Evolutionary conservation across 176 grass and related monocot genomes (phyloP), one percentile per base, ranked within the genome.

Genomic region (Urochloa ruziziensis): DNA sequence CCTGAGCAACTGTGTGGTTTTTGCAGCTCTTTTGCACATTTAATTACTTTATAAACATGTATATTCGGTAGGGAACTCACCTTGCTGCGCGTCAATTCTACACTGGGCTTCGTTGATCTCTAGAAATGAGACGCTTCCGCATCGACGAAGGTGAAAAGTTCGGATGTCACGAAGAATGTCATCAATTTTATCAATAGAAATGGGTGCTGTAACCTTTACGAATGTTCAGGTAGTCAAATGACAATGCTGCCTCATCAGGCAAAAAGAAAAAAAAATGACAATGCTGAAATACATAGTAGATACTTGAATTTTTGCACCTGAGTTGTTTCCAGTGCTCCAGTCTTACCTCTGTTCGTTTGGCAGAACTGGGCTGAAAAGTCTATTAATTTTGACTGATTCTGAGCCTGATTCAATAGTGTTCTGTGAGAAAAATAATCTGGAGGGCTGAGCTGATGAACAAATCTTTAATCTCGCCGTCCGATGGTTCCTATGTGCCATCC

Each of bases 211-310:
- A n/a, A 7, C 21, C 7, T 37, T 58, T 60, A 25, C 25, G 0
- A 42, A 70, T 33, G 15, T 65, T 79, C 35, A 66, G 47, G 40
- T 57, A 46, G 43, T 47, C 66, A 82, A 69, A 76, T 51, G 30
- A 37, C 32, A 36, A 58, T 19, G 39, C 47, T 81, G n/a, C n/a
- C n/a, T n/a, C n/a, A n/a, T n/a, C n/a, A n/a, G n/a, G n/a, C n/a
- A n/a, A n/a, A n/a, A n/a, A n/a, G n/a, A n/a, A n/a, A n/a, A n/a
- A n/a, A n/a, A 75, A 75, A 82, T 59, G 36, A 48, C 25, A 34
- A 73, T 43, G 5, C 16, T 1, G 47, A 17, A n/a, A n/a, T n/a
- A n/a, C n/a, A n/a, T n/a, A n/a, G n/a, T 47, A 72, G 9, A 67
- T 32, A 36, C 34, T 2, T 4, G 46, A 51, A 12, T 3, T 7